Percentiles rank a stretch among this genome's conserved stretches.
Conservation (phyloP, 2,329 filamentous ascomycete genomes). For the Neopestalotiopsis sp. region DNA sequence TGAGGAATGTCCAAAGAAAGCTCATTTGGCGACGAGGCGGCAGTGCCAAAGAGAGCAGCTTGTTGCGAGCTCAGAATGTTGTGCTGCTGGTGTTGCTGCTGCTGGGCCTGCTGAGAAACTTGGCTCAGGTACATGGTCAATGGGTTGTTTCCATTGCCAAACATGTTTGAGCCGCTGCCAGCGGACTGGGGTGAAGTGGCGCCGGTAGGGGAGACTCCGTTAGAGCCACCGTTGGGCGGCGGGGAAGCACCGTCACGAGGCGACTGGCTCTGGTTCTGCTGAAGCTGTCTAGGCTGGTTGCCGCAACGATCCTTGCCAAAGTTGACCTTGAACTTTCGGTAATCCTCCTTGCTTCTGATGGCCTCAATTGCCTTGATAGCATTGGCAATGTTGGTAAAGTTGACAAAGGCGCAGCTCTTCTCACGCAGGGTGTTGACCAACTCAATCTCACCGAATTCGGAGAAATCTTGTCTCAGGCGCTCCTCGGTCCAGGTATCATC, state of each 20-base stretch:
- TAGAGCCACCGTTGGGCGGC: constrained; percentile 64
- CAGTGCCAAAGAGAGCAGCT: constrained; percentile 79
- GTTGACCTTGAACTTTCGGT: constrained; percentile 99
- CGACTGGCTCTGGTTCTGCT: constrained; percentile 68
- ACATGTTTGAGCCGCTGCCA: constrained; percentile 66
- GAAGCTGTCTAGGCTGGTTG: constrained; percentile 89
- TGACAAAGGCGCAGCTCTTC: constrained; percentile 99
- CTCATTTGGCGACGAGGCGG: constrained; percentile 64
- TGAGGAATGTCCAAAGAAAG: constrained; percentile 64
- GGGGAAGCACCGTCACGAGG: constrained; percentile 69
- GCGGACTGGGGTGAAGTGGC: constrained; percentile 61
- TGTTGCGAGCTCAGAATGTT: constrained; percentile 77
- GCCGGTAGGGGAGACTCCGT: constrained; percentile 61
- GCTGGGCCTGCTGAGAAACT: constrained; percentile 73
- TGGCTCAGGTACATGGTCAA: constrained; percentile 93
- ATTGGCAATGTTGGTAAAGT: constrained; percentile 99
- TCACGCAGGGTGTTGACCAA: constrained; percentile 94
- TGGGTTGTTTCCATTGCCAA: constrained; percentile 86
- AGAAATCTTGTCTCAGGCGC: constrained; percentile 92
- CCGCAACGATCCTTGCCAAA: constrained; percentile 99
- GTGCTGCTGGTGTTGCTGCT: constrained; percentile 77
- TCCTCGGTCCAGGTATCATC: constrained; percentile 98
- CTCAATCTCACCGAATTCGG: constrained; percentile 97
- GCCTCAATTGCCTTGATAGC: constrained; percentile 99
- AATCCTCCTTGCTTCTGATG: constrained; percentile 91